Percentiles rank a stretch among this genome's conserved stretches.
Conservation (phyloP, 163 green algal genomes). For the Scenedesmus sp. region DNA sequence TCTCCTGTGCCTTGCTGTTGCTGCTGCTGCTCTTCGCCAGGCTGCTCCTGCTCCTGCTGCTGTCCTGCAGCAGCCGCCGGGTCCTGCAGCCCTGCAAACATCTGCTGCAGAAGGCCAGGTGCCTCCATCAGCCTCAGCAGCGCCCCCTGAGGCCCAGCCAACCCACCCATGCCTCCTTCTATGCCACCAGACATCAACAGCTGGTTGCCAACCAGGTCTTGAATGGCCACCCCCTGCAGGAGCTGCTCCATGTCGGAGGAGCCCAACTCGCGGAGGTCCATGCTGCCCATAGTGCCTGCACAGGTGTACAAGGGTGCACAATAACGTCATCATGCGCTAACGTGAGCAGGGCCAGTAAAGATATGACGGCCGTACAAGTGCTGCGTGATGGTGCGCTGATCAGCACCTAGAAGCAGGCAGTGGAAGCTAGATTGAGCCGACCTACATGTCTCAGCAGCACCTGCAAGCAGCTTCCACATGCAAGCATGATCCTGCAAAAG, state of each 20-base stretch:
- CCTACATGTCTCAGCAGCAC: too few species aligned
- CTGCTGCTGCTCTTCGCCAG: not conserved
- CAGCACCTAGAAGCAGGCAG: not conserved
- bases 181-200: conserved; percentile 39
- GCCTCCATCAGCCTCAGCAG: conserved; percentile 49
- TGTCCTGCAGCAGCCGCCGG: not conserved
- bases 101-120: conserved; percentile 38
- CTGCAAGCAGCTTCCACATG: not conserved
- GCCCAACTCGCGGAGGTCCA: conserved; percentile 39
- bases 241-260: conserved; percentile 56
- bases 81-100: conserved; percentile 9
- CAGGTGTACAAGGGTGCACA: not conserved
- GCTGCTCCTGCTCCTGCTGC: not conserved
- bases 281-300: conserved; percentile 53
- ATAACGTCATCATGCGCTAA: not conserved
- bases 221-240: conserved; percentile 26
- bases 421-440: too few species aligned
- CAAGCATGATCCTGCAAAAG: not conserved
- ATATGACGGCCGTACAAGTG: too few species aligned
- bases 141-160: not conserved
- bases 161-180: not conserved
- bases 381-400: too few species aligned
- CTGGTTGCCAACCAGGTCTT: conserved; percentile 40
- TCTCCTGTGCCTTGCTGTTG: not conserved
- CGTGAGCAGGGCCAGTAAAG: too few species aligned